Evolutionary conservation across 2,329 filamentous ascomycete species (phyloP), one percentile per base, ranked within the genome.

Genomic region (Claviceps monticola): DNA sequence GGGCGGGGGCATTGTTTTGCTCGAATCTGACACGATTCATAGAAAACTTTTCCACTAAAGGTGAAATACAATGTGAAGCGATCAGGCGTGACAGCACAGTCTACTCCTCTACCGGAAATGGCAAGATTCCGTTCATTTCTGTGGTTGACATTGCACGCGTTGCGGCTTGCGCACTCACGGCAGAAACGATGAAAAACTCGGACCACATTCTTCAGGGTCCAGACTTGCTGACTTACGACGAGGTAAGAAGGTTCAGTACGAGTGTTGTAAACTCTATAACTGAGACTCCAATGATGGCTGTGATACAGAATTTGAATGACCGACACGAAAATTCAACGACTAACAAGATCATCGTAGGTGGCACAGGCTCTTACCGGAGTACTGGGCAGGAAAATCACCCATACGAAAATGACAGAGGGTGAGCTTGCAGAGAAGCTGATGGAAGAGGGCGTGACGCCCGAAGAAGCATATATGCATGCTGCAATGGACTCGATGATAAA

Each of bases 51-150:
- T 48, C 36, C 4, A 48, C 36, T 21, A 8, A 5, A n/a, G 46
- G 36, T 5, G 36, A 48, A 16, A n/a, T 48, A 8, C 36, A 21
- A n/a, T 48, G 3, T 26, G 46, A 48, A 23, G 13, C 48, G 16
- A 50, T 50, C 42, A 50, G 6, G 6, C 37, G 23, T 9, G 48
- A 50, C 21, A n/a, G 9, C 41, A 50, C 21, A 3, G 14, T 50
- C 29, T 50, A 50, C 26, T 50, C 48, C 6, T 41, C 48, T 23
- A 14, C 48, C 11, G 41, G 16, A 38, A 19, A 38, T 11, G 48
- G 41, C 41, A 50, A 50, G 7, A 14, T 50, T 23, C 48, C 48
- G 17, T 45, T 50, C 17, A 44, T 50, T 23, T 50, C 48, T 26
- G 41, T 16, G 41, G 5, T 17, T 6, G 48, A 50, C 26, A 38